Percentiles rank a stretch among this genome's conserved stretches.
phyloP scores from a whole-genome alignment of 2,329 filamentous ascomycete genomes.

The Stachybotrys chlorohalonatus region DNA sequence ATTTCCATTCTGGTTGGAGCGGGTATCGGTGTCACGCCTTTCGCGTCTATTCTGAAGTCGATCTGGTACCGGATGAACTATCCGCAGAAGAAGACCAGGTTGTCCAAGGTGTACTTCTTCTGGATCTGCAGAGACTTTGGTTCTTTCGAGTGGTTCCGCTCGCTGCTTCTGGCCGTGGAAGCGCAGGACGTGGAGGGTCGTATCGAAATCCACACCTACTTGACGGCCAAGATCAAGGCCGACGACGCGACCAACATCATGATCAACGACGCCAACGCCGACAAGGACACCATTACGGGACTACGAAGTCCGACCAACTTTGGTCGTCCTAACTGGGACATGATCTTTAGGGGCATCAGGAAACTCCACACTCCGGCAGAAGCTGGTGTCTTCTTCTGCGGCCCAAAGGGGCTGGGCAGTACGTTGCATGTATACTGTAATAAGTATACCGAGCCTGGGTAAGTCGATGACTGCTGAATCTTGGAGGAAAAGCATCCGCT shows the following conservation, averaged over 20 bases:
- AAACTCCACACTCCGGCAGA: constrained; percentile 68
- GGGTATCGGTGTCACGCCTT: constrained; percentile 79
- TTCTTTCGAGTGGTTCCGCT: constrained; percentile 85
- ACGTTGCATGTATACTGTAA: constrained; percentile 76
- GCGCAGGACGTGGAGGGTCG: constrained; percentile 74
- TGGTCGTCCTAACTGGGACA: constrained; percentile 81
- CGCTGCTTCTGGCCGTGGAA: constrained; percentile 74
- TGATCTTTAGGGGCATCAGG: constrained; percentile 76
- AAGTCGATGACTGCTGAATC: constrained; percentile 24
- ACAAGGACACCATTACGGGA: constrained; percentile 78
- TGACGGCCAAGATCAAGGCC: constrained; percentile 78
- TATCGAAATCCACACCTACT: constrained; percentile 84
- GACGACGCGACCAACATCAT: constrained; percentile 87
- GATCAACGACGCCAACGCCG: constrained; percentile 81
- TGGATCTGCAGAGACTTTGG: constrained; percentile 86
- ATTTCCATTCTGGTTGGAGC: constrained; percentile 70
- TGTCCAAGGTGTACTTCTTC: constrained; percentile 87
- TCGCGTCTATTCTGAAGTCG: constrained; percentile 79
- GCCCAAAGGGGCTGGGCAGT: constrained; percentile 70
- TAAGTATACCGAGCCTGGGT: constrained; percentile 77
- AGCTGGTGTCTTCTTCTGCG: constrained; percentile 77
- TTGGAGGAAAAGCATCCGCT: constrained; percentile 11
- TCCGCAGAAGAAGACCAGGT: constrained; percentile 66
- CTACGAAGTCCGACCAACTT: constrained; percentile 77
- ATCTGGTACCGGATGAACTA: constrained; percentile 95